phyloP scores from a whole-genome alignment of 2,329 filamentous ascomycete species.

The Fusarium globosum region DNA sequence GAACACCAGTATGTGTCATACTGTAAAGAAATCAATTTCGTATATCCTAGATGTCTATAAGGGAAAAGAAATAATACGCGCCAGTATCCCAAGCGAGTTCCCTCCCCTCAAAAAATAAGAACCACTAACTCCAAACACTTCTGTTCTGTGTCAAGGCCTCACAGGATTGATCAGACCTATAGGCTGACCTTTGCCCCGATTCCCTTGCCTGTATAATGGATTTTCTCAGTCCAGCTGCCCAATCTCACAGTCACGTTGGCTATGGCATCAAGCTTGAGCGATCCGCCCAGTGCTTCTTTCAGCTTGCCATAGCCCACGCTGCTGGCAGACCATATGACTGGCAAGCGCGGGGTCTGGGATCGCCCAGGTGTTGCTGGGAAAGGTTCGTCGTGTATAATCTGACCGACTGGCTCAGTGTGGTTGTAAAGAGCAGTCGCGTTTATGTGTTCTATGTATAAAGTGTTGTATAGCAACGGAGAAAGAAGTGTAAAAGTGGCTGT shows the following conservation, averaged over 20 bases:
- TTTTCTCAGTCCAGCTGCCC: constrained; percentile 76
- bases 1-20: background rate
- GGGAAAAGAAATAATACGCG: background rate
- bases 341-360: constrained; percentile 78
- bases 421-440: constrained; percentile 91
- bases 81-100: background rate
- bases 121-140: constrained; percentile 24
- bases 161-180: constrained; percentile 26
- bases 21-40: constrained; percentile 13
- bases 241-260: constrained; percentile 81
- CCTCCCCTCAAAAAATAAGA: constrained; percentile 9
- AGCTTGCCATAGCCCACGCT: constrained; percentile 87
- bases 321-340: constrained; percentile 82
- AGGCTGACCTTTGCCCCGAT: constrained; percentile 71
- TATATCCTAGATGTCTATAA: constrained; percentile 9
- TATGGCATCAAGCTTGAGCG: constrained; percentile 79
- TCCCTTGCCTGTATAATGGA: constrained; percentile 77
- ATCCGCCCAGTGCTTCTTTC: constrained; percentile 81
- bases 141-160: constrained; percentile 8
- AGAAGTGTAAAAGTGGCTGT: constrained; percentile 85
- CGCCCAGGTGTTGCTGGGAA: constrained; percentile 82
- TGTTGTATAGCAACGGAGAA: constrained; percentile 80
- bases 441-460: constrained; percentile 80
- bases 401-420: constrained; percentile 79
- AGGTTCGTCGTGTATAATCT: constrained; percentile 77